Conservation (phyloP, 2,329 filamentous ascomycete species). For the Claviceps sp. region DNA sequence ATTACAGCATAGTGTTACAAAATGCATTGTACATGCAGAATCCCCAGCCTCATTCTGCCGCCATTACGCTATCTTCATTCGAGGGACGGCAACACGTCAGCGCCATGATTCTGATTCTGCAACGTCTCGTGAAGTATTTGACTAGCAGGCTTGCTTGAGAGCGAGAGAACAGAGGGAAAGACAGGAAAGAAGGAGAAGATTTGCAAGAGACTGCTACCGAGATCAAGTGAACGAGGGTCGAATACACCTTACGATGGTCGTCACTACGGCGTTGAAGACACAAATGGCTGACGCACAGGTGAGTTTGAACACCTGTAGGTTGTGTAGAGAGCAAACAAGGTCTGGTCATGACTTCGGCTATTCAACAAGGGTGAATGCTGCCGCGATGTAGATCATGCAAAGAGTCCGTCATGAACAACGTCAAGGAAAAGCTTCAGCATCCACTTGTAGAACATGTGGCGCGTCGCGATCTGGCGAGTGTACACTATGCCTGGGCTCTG, state of each 20-base stretch:
- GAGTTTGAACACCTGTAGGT: constrained; percentile 36
- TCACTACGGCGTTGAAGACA: constrained; percentile 35
- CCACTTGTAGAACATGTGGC: constrained; percentile 35
- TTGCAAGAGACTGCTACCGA: constrained; percentile 37
- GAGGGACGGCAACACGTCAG: constrained; percentile 31
- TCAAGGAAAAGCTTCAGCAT: constrained; percentile 29
- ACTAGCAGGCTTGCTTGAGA: neutral
- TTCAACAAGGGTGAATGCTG: constrained; percentile 34
- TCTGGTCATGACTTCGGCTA: constrained; percentile 32
- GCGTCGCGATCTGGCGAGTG: constrained; percentile 37
- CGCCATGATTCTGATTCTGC: constrained; percentile 28
- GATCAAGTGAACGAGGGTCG: constrained; percentile 32
- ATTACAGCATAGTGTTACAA: too few relatives aligned
- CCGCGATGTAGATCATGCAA: constrained; percentile 34
- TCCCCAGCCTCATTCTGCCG: too few relatives aligned
- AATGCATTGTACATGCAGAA: too few relatives aligned
- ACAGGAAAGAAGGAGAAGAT: constrained; percentile 12
- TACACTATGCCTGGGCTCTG: constrained; percentile 38
- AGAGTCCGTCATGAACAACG: constrained; percentile 37
- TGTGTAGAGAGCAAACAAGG: constrained; percentile 38
- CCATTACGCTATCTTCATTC: constrained; percentile 14
- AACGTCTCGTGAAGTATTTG: neutral
- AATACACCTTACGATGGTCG: constrained; percentile 29
- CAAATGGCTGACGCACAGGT: constrained; percentile 33
- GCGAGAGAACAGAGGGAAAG: neutral